These are phyloP conservation scores for Inga laurina DNA, from an alignment of 306 rosid genomes.

Conservation along the genomic window DNA sequence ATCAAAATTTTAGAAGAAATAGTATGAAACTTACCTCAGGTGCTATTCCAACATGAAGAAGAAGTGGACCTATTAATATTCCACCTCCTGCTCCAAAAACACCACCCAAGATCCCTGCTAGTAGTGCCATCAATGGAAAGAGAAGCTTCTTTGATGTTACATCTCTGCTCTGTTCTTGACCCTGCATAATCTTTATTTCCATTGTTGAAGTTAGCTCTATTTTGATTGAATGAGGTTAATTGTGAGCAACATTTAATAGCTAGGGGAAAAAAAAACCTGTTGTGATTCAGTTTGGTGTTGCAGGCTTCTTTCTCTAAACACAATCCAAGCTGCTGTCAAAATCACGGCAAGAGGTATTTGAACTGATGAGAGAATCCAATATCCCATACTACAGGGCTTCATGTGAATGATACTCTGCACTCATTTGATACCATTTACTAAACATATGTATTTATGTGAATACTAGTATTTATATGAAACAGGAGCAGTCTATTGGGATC, in stretches of 20 bases:
- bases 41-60: conserved; percentile 79
- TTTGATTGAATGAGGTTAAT: not conserved
- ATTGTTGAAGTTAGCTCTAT: not conserved
- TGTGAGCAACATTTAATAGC: not conserved
- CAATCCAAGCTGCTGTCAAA: conserved; percentile 70
- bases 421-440: conserved; percentile 11
- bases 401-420: conserved; percentile 64
- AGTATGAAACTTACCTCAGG: conserved; percentile 61
- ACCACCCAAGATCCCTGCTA: conserved; percentile 84
- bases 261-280: conserved; percentile 40
- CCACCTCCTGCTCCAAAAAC: conserved; percentile 94
- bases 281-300: conserved; percentile 37
- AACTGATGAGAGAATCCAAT: conserved; percentile 75
- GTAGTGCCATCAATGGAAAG: conserved; percentile 75
- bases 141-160: conserved; percentile 47
- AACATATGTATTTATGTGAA: not conserved
- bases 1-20: not conserved
- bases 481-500: not conserved
- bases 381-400: conserved; percentile 74
- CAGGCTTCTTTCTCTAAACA: conserved; percentile 47
- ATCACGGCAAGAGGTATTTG: conserved; percentile 80
- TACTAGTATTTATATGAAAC: not conserved
- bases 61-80: conserved; percentile 88
- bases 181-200: conserved; percentile 41
- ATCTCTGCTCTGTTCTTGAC: conserved; percentile 21